Conservation (phyloP, 2,329 filamentous ascomycete genomes). For the Helotiales sp. region DNA sequence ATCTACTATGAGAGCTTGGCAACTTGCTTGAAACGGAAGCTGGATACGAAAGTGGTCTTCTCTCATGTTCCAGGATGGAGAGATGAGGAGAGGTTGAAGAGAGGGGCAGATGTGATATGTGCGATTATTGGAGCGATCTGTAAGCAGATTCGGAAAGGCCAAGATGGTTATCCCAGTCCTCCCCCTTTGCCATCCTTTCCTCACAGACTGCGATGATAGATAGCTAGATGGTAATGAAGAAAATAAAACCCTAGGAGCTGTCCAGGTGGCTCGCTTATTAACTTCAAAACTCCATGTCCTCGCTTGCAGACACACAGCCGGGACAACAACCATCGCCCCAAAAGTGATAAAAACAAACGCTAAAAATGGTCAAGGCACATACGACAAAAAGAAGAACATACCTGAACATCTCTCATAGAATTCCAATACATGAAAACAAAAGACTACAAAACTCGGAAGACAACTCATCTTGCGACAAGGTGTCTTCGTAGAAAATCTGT, state of each 20-base stretch:
- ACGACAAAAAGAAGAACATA: no score
- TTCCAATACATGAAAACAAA: no score
- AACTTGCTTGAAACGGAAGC: neutral
- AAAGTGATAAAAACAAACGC: no score
- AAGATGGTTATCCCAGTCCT: neutral
- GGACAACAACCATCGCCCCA: neutral
- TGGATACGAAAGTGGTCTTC: conserved; percentile 7
- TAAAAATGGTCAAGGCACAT: no score
- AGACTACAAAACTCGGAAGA: conserved; percentile 9
- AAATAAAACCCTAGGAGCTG: neutral
- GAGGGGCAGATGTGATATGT: neutral
- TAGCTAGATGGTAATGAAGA: neutral
- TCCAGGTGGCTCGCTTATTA: neutral
- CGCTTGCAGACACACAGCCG: neutral
- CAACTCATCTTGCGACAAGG: neutral
- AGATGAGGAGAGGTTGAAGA: neutral
- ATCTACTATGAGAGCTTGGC: conserved; percentile 7
- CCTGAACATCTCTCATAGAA: no score
- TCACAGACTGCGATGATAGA: neutral
- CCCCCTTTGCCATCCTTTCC: no score
- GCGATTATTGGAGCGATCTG: neutral
- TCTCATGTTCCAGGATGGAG: neutral
- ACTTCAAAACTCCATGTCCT: neutral
- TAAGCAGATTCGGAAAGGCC: neutral
- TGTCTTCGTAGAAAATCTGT: neutral